Evolutionary conservation across 2,329 filamentous ascomycete genomes (phyloP).

Genomic region (Sphaerulina populicola): DNA sequence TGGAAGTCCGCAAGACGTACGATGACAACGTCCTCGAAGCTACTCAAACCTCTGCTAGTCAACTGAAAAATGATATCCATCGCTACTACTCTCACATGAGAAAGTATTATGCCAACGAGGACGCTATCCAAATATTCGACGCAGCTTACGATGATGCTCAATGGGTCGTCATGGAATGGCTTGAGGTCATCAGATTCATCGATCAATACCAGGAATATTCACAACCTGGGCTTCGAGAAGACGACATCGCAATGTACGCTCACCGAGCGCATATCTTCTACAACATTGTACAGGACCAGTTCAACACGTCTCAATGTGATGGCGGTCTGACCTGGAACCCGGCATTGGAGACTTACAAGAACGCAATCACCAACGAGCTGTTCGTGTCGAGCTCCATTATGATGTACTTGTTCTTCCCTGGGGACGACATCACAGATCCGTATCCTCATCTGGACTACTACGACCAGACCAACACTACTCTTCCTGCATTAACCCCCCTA

Average conservation of each 20-base stretch:
- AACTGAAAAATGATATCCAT: slow-evolving; percentile 21
- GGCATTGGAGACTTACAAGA: slow-evolving; percentile 75
- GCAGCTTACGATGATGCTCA: slow-evolving; percentile 32
- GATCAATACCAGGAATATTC: slow-evolving; percentile 25
- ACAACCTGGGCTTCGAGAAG: slow-evolving; percentile 60
- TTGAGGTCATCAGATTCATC: slow-evolving; percentile 30
- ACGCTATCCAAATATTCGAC: slow-evolving; percentile 28
- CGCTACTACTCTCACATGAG: slow-evolving; percentile 26
- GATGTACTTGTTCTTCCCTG: slow-evolving; percentile 88
- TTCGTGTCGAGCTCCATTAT: slow-evolving; percentile 75
- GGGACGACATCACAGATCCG: slow-evolving; percentile 56
- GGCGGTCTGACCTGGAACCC: slow-evolving; percentile 89
- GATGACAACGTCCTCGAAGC: slow-evolving; percentile 10
- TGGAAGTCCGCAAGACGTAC: slow-evolving; percentile 18
- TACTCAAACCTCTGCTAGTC: background rate
- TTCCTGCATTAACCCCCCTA: slow-evolving; percentile 37
- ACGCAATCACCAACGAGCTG: slow-evolving; percentile 91
- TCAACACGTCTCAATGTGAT: slow-evolving; percentile 70
- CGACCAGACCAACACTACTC: slow-evolving; percentile 31
- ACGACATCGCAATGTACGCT: slow-evolving; percentile 68
- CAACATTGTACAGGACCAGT: slow-evolving; percentile 68
- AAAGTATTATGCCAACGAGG: slow-evolving; percentile 25
- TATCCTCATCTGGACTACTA: slow-evolving; percentile 32
- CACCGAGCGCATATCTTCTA: slow-evolving; percentile 83
- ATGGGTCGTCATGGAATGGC: slow-evolving; percentile 32